Conservation (phyloP, 345 rosid species). For the Eucalyptus erythrocorys region DNA sequence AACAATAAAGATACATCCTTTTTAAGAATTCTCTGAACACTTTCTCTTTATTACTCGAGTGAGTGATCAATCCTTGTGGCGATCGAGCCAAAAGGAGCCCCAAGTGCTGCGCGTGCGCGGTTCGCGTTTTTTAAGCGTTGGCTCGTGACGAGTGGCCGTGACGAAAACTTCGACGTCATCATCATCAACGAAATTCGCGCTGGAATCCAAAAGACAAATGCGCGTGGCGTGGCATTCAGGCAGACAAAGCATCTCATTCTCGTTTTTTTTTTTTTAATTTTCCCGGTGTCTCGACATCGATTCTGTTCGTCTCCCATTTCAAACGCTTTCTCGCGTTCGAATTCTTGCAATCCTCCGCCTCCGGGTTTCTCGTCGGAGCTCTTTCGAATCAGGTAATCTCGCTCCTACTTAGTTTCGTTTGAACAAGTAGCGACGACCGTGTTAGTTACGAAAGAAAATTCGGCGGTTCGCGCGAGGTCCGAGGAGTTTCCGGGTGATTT, state of each 20-base stretch:
- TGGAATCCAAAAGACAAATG: neutral
- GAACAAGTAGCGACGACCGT: neutral
- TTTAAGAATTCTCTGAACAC: too few relatives aligned
- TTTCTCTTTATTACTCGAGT: too few relatives aligned
- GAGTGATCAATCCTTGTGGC: neutral
- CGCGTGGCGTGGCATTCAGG: neutral
- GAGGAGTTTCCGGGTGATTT: neutral
- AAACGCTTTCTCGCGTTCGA: neutral
- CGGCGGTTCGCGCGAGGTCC: neutral
- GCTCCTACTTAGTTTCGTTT: neutral
- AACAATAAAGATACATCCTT: too few relatives aligned
- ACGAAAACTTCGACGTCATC: neutral
- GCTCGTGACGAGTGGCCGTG: neutral
- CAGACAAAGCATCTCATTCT: neutral
- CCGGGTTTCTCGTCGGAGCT: neutral
- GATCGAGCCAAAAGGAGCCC: neutral
- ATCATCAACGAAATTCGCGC: neutral
- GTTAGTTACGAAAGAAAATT: neutral
- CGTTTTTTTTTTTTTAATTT: too few relatives aligned
- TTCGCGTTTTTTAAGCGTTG: neutral
- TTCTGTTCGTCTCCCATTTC: neutral
- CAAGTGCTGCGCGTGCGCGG: neutral
- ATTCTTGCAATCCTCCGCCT: neutral
- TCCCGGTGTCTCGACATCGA: neutral
- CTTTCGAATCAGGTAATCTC: neutral